Evolutionary conservation across 768 basidiomycete species (phyloP), one percentile per base, ranked within the genome.

Genomic region (Collybiopsis luxurians): DNA sequence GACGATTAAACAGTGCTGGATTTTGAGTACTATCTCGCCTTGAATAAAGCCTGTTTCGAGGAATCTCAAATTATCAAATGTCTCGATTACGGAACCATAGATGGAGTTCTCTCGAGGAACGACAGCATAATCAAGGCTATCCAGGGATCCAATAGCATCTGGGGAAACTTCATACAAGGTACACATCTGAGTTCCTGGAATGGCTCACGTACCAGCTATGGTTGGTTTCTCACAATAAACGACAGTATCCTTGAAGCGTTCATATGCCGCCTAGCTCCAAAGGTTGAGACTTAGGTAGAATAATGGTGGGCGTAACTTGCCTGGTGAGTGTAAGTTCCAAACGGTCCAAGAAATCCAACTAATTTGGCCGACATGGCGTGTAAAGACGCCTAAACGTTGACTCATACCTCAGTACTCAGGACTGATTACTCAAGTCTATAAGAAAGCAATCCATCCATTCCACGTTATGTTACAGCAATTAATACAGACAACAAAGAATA

Each of bases 21-120:
- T 78, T 49, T 76, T 73, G 11, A 91, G 70, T 7, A 77, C 76
- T 21, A 82, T 74, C 62, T 83, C 83, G 13, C 87, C 89, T 54
- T 79, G 73, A 38, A 92, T 72, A 63, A 83, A 86, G 7, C 73
- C 78, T 13, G 68, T 66, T 39, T 70, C 63, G 7, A 79, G 73
- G n/a, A 58, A 60, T 24, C 86, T 84, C 46, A 92, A 70, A 31
- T 73, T 59, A 63, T 90, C 85, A 64, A 89, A 91, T 1, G 89
- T 88, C 68, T 93, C 90, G 21, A 82, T 71, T 6, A 93, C 90
- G 17, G 73, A 75, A 11, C 90, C 90, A 61, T 85, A 86, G 34
- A 83, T 87, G 15, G 84, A 84, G 62, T 93, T 93, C 69, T 93
- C 90, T 67, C 89, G 87, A 21, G 90, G 90, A 27, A 92, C 75